A percentile compares a stretch with the other conserved stretches of the same genome.
These are phyloP conservation scores for Malus hybrid DNA, from an alignment of 331 rosid genomes.

Conservation along the genomic window DNA sequence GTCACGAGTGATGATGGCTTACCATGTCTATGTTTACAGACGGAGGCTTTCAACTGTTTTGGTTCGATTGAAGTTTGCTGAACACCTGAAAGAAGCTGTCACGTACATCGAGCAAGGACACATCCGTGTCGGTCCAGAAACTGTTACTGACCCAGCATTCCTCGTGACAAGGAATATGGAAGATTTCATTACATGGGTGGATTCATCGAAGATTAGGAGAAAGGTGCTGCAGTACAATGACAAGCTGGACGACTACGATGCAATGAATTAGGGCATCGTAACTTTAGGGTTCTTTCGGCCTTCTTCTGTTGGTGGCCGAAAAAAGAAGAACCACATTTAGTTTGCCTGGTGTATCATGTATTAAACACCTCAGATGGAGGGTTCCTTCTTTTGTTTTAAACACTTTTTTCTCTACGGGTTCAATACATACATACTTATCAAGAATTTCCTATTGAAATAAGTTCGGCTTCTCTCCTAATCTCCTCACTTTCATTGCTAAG, in stretches of 20 bases:
- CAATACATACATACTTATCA: not conserved
- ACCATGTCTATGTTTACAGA: slow-evolving; percentile 26
- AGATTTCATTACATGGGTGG: slow-evolving; percentile 89
- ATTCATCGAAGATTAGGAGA: slow-evolving; percentile 83
- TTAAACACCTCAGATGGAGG: not conserved
- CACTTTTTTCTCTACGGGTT: too few species aligned
- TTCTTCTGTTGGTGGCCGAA: not conserved
- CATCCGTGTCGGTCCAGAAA: slow-evolving; percentile 81
- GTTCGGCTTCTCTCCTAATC: not conserved
- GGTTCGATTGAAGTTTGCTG: slow-evolving; percentile 71
- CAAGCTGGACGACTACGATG: slow-evolving; percentile 83
- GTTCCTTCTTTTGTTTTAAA: not conserved
- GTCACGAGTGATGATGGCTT: not conserved
- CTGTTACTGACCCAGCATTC: slow-evolving; percentile 83
- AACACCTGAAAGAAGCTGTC: slow-evolving; percentile 80
- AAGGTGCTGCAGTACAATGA: slow-evolving; percentile 81
- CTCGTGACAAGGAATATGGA: slow-evolving; percentile 90
- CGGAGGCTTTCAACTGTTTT: slow-evolving; percentile 76
- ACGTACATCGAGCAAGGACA: slow-evolving; percentile 94
- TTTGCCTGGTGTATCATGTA: not conserved
- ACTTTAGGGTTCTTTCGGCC: not conserved
- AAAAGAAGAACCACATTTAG: not conserved
- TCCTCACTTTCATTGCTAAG: too few species aligned
- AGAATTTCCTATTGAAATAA: not conserved
- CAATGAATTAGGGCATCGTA: slow-evolving; percentile 41